Evolutionary conservation across 805 yeast species (phyloP), one percentile per base, ranked within the genome.

Genomic region (Blastobotrys attinorum): DNA sequence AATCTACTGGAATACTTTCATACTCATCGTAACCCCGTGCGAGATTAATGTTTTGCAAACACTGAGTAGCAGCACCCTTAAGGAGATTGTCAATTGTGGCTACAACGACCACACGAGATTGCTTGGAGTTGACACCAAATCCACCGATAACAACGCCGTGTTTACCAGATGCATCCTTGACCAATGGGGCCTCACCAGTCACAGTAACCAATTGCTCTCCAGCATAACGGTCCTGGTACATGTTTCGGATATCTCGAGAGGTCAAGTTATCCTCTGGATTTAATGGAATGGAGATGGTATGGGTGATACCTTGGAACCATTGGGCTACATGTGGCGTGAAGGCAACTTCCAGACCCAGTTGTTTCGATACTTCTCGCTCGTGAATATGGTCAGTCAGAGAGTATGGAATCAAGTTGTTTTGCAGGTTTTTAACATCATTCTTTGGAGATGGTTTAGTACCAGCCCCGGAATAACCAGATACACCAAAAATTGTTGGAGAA

Each of bases 1-100:
- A 46, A 31, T 65, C 67, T 40, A 65, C 45, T 39, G 98, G 97
- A 59, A 92, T 92, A 56, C 97, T 97, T 43, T 81, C 96, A 59
- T 83, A 90, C 68, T 92, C 98, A 39, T 84, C 90, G 64, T 86
- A 92, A 20, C 89, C 89, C 69, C 83, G 68, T 4, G 86, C 83
- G 64, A 92, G 72, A 65, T 92, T 92, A 64, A 94, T 84, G 71
- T 92, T 92, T 67, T 92, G 99, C 63, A 92, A 65, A 69, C 97
- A 90, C 69, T 92, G 99, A 15, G 99, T 92, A 37, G 97, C 95
- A 36, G 99, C 99, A 53, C 99, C 99, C 71, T 92, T 92, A 60
- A 92, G 75, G 60, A 92, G 72, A 64, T 92, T 92, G 62, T 92
- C 99, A 56, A 92, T 90, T 3, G 97, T 88, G 18, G 96, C 96